Evolutionary conservation across 768 basidiomycete genomes (phyloP).

Genomic region (Lenzites betulinus): DNA sequence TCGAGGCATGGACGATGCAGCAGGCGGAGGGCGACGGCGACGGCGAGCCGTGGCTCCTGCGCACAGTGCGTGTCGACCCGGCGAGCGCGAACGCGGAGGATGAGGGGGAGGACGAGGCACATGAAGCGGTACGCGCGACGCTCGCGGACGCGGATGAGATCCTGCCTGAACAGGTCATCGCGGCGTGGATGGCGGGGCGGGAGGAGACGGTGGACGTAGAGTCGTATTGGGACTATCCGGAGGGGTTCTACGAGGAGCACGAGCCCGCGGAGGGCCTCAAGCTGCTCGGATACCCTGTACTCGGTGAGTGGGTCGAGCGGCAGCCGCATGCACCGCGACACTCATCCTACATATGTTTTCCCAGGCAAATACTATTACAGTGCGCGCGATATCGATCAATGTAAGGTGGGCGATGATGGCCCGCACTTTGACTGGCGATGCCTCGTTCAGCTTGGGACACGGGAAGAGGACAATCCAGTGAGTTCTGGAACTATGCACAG

Average conservation of each 20-base stretch:
- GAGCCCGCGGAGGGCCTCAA: slow-evolving; percentile 13
- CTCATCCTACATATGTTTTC: background rate
- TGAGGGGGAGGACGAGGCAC: background rate
- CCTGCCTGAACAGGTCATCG: slow-evolving; percentile 3
- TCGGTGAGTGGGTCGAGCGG: background rate
- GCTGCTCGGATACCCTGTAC: slow-evolving; percentile 6
- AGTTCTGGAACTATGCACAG: background rate
- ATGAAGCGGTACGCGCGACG: background rate
- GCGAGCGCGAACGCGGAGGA: background rate
- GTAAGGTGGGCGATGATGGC: background rate
- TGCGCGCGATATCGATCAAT: background rate
- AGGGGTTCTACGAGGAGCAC: background rate
- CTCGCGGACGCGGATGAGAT: slow-evolving; percentile 6
- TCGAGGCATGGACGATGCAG: slow-evolving; percentile 4
- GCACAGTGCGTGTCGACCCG: slow-evolving; percentile 6
- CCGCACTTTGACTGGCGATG: slow-evolving; percentile 1
- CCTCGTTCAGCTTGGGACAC: slow-evolving; percentile 11
- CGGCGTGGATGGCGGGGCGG: slow-evolving; percentile 4
- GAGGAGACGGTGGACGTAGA: slow-evolving; percentile 6
- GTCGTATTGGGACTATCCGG: background rate
- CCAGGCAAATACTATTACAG: slow-evolving; percentile 11
- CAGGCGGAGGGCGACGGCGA: slow-evolving; percentile 1
- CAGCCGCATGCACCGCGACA: background rate
- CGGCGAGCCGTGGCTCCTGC: slow-evolving; percentile 9
- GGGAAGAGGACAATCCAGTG: slow-evolving; percentile 10